phyloP scores from a whole-genome alignment of 176 grass and related monocot genomes.

The Miscanthus lutarioriparius region DNA sequence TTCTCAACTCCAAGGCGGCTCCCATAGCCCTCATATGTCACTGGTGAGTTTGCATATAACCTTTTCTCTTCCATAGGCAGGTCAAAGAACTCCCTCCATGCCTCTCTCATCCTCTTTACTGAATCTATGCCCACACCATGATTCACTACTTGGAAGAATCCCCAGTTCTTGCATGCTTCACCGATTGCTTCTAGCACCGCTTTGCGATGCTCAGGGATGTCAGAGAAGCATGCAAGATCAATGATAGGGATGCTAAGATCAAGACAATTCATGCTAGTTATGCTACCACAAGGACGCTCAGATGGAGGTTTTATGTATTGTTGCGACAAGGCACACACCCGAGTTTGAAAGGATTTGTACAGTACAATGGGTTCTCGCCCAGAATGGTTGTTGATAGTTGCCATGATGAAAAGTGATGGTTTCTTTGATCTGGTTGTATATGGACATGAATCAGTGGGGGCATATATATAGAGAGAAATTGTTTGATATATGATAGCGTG shows the following conservation, averaged over 20 bases:
- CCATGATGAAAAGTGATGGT: constrained; percentile 20
- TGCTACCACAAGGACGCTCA: constrained; percentile 30
- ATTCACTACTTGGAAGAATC: constrained; percentile 84
- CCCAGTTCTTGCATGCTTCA: constrained; percentile 63
- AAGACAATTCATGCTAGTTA: not conserved
- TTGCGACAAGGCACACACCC: constrained; percentile 37
- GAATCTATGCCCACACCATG: constrained; percentile 44
- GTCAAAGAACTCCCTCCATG: constrained; percentile 73
- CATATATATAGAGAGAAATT: constrained; percentile 34
- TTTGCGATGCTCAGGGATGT: not conserved
- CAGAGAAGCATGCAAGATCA: constrained; percentile 35
- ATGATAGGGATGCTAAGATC: constrained; percentile 52
- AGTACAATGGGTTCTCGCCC: constrained; percentile 68
- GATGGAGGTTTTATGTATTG: constrained; percentile 57
- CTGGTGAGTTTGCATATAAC: constrained; percentile 53
- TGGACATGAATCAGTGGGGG: not conserved
- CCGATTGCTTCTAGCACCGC: constrained; percentile 34
- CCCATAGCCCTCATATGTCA: constrained; percentile 73
- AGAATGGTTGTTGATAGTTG: constrained; percentile 15
- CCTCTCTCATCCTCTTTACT: constrained; percentile 39
- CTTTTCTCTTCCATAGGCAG: constrained; percentile 55
- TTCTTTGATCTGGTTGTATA: constrained; percentile 11
- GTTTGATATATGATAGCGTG: not conserved
- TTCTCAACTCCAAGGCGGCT: constrained; percentile 80
- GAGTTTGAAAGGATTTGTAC: constrained; percentile 56